Conservation (phyloP, 2,329 filamentous ascomycete species). For the Camillea tinctor region DNA sequence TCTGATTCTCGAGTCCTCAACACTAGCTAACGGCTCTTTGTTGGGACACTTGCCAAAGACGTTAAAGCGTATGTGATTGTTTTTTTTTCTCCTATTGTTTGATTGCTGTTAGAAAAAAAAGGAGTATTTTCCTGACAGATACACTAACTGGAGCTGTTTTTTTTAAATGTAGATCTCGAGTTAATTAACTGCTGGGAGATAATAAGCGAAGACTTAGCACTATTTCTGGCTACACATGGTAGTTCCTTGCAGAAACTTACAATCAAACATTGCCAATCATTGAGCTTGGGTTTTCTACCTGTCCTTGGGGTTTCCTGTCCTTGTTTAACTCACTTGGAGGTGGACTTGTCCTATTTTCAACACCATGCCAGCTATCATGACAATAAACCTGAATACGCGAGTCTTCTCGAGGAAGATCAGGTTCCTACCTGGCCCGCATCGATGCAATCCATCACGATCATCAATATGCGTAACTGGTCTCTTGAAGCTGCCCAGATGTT, state of each 20-base stretch:
- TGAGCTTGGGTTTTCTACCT: slow-evolving; percentile 73
- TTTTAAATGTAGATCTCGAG: slow-evolving; percentile 53
- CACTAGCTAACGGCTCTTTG: slow-evolving; percentile 65
- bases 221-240: slow-evolving; percentile 68
- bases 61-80: slow-evolving; percentile 44
- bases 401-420: slow-evolving; percentile 62
- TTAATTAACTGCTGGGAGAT: slow-evolving; percentile 79
- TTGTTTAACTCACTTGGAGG: slow-evolving; percentile 64
- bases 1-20: slow-evolving; percentile 73
- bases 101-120: neutral
- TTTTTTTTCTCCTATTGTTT: neutral
- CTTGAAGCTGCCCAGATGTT: slow-evolving; percentile 70
- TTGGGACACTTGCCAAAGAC: slow-evolving; percentile 66
- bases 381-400: slow-evolving; percentile 71
- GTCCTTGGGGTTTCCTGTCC: slow-evolving; percentile 67
- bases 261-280: slow-evolving; percentile 75
- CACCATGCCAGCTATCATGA: slow-evolving; percentile 67
- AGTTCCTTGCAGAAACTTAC: slow-evolving; percentile 63
- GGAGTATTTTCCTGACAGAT: neutral
- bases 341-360: slow-evolving; percentile 79
- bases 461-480: slow-evolving; percentile 74
- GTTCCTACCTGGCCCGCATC: slow-evolving; percentile 75
- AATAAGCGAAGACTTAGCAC: slow-evolving; percentile 61
- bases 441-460: slow-evolving; percentile 70
- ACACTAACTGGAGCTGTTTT: neutral